Evolutionary conservation across 805 yeast genomes (phyloP).

Genomic region (Wickerhamiella nectarea): DNA sequence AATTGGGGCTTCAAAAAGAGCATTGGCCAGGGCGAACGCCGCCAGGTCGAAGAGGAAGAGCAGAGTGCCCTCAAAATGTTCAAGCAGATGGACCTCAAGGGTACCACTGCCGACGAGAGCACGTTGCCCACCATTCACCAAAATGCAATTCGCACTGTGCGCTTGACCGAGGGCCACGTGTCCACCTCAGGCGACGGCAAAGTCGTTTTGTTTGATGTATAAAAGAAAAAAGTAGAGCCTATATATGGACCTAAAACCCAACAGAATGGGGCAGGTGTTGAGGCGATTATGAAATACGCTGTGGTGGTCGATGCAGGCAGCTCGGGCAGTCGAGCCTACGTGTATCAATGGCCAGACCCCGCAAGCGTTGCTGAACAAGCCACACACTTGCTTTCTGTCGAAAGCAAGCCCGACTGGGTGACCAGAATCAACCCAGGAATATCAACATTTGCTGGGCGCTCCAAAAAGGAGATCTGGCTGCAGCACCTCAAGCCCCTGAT

Average conservation of each 20-base stretch:
- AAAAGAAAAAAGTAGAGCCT: too few relatives aligned
- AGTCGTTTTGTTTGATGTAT: conserved; percentile 60
- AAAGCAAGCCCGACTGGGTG: conserved; percentile 55
- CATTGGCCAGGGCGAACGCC: conserved; percentile 42
- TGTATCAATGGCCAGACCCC: conserved; percentile 66
- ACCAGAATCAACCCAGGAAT: conserved; percentile 72
- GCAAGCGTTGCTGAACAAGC: conserved; percentile 23
- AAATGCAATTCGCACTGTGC: conserved; percentile 63
- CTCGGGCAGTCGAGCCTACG: conserved; percentile 79
- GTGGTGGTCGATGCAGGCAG: conserved; percentile 92
- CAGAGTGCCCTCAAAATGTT: conserved; percentile 66
- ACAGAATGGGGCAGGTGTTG: too few relatives aligned
- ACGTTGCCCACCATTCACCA: conserved; percentile 71
- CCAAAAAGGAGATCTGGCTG: conserved; percentile 44
- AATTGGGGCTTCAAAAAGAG: conserved; percentile 48
- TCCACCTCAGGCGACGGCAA: conserved; percentile 86
- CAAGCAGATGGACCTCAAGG: conserved; percentile 89
- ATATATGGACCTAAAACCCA: too few relatives aligned
- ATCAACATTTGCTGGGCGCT: conserved; percentile 46
- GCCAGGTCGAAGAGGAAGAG: conserved; percentile 37
- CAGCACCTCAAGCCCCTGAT: conserved; percentile 55
- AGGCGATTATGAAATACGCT: conserved; percentile 39
- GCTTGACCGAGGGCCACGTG: conserved; percentile 46
- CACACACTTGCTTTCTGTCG: conserved; percentile 53
- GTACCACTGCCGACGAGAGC: conserved; percentile 40